A percentile compares a stretch with the other conserved stretches of the same genome.
phyloP scores from a whole-genome alignment of 345 rosid species.

The Trapa bicornis region DNA sequence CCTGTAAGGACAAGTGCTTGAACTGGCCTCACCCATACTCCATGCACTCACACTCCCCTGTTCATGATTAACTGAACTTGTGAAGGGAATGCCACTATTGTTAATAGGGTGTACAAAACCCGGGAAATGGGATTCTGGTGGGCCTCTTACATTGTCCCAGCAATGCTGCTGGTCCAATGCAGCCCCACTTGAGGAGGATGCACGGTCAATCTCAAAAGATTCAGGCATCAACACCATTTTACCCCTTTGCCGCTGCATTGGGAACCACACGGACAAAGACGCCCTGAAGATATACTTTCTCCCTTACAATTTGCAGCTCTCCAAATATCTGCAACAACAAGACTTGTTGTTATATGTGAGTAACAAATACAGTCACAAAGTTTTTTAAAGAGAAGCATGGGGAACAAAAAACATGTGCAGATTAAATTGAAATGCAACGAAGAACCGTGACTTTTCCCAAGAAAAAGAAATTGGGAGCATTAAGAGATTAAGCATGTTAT shows the following conservation, averaged over 20 bases:
- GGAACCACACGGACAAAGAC: conserved; percentile 12
- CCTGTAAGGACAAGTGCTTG: conserved; percentile 35
- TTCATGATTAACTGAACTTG: conserved; percentile 40
- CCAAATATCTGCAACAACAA: background rate
- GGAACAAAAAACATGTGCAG: background rate
- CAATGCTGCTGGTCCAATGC: conserved; percentile 48
- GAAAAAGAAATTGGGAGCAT: no score
- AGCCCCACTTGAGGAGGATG: conserved; percentile 57
- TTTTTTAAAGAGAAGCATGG: no score
- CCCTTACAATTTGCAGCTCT: background rate
- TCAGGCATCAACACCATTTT: conserved; percentile 66
- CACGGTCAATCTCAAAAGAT: conserved; percentile 59
- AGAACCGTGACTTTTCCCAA: no score
- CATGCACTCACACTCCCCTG: conserved; percentile 35
- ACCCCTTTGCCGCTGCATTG: conserved; percentile 83
- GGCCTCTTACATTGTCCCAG: conserved; percentile 36
- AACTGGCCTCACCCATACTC: conserved; percentile 41
- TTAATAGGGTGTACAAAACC: conserved; percentile 33
- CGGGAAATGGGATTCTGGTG: conserved; percentile 15
- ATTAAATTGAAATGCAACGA: background rate
- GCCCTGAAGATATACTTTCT: background rate
- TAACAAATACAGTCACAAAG: background rate
- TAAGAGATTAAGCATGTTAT: no score
- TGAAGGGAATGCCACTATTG: conserved; percentile 14
- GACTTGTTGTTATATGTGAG: background rate